These are phyloP conservation scores for Vigna hirtella DNA, from an alignment of 306 rosid species.

Conservation along the genomic window DNA sequence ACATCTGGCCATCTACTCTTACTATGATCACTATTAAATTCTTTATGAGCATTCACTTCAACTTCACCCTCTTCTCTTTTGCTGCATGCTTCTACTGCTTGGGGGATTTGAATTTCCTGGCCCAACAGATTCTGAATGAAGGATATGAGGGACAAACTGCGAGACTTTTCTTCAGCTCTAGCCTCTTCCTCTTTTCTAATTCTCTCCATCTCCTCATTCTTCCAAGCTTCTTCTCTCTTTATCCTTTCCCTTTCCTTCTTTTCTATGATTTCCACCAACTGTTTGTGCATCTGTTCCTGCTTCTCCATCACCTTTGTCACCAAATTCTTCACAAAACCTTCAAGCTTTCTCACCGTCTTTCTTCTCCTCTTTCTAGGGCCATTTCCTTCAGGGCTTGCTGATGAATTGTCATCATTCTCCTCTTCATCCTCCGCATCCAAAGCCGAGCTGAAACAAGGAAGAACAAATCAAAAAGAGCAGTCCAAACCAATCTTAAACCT, in stretches of 20 bases:
- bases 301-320: slow-evolving; percentile 72
- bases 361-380: slow-evolving; percentile 60
- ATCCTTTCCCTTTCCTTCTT: slow-evolving; percentile 74
- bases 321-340: slow-evolving; percentile 63
- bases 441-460: slow-evolving; percentile 61
- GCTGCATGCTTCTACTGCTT: slow-evolving; percentile 49
- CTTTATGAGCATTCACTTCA: slow-evolving; percentile 45
- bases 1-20: slow-evolving; percentile 78
- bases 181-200: slow-evolving; percentile 64
- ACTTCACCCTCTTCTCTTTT: slow-evolving; percentile 52
- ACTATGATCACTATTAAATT: slow-evolving; percentile 44
- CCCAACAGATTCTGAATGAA: slow-evolving; percentile 64
- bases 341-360: slow-evolving; percentile 48
- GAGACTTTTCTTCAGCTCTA: slow-evolving; percentile 71
- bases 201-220: slow-evolving; percentile 69
- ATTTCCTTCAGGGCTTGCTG: slow-evolving; percentile 37
- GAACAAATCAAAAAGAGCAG: slow-evolving; percentile 24
- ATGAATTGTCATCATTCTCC: slow-evolving; percentile 31
- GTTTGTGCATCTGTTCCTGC: slow-evolving; percentile 82
- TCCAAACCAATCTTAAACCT: slow-evolving; percentile 23
- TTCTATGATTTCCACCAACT: slow-evolving; percentile 72
- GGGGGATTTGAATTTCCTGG: slow-evolving; percentile 58
- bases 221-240: slow-evolving; percentile 85
- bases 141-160: slow-evolving; percentile 71
- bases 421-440: slow-evolving; percentile 50